These are phyloP conservation scores for Phytophthora pseudosyringae DNA, from an alignment of 352 stramenopile genomes.

Conservation along the genomic window DNA sequence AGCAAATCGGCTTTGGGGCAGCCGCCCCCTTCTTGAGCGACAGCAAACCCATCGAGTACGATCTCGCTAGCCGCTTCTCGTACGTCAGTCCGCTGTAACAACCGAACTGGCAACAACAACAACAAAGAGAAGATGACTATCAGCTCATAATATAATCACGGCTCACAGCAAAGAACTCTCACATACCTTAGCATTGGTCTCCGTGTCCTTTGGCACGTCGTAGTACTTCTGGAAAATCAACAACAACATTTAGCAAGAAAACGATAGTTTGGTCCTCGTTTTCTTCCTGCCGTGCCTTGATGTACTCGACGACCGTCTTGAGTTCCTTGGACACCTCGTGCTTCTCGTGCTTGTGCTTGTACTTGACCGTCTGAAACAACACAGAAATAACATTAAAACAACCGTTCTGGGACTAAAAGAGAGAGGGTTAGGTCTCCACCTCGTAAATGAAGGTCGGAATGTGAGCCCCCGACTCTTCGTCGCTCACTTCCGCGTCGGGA, in stretches of 20 bases:
- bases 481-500: not conserved
- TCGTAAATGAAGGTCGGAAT: constrained; percentile 70
- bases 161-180: not conserved
- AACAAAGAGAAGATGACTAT: not conserved
- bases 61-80: constrained; percentile 56
- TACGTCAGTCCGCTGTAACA: constrained; percentile 68
- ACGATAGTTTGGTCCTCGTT: not conserved
- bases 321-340: constrained; percentile 43
- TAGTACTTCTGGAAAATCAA: constrained; percentile 48
- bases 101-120: constrained; percentile 47
- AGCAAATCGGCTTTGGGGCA: constrained; percentile 50
- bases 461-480: constrained; percentile 41
- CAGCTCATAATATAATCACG: constrained; percentile 1
- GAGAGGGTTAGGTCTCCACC: constrained; percentile 16
- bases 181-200: constrained; percentile 51
- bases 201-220: constrained; percentile 51
- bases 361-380: constrained; percentile 55
- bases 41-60: constrained; percentile 64
- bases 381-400: not conserved
- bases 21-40: constrained; percentile 25
- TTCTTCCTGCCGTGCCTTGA: constrained; percentile 34
- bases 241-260: not conserved
- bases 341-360: constrained; percentile 45
- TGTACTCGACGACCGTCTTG: constrained; percentile 53
- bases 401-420: not conserved